Conservation (phyloP, 768 basidiomycete species). For the Suillus weaverae region DNA sequence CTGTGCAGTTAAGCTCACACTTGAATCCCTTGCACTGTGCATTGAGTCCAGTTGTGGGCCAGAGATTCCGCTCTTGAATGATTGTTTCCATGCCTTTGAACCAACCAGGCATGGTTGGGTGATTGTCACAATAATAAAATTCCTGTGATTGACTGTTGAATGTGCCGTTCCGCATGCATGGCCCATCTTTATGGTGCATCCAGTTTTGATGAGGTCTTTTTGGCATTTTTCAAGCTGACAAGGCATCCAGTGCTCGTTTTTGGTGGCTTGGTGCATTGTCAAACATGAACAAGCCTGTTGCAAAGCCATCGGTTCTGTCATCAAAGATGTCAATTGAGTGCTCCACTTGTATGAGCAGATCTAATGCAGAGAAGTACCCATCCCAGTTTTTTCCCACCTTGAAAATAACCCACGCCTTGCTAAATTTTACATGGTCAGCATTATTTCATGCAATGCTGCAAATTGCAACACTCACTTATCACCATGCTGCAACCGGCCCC, state of each 20-base stretch:
- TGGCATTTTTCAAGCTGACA: slow-evolving; percentile 24
- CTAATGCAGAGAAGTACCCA: slow-evolving; percentile 25
- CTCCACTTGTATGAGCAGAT: slow-evolving; percentile 21
- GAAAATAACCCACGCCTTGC: slow-evolving; percentile 15
- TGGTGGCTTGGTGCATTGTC: slow-evolving; percentile 30
- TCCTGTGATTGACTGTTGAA: background rate
- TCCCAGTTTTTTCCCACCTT: slow-evolving; percentile 23
- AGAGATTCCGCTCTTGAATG: background rate
- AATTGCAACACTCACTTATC: background rate
- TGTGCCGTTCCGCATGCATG: background rate
- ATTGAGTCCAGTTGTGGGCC: background rate
- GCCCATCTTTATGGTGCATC: background rate
- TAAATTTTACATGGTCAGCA: background rate
- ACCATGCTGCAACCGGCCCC: background rate
- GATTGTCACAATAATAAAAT: background rate
- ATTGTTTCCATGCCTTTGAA: background rate
- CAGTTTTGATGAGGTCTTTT: background rate
- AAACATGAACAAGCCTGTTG: slow-evolving; percentile 24
- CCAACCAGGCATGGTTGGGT: background rate
- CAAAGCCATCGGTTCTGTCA: slow-evolving; percentile 13
- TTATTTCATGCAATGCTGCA: background rate
- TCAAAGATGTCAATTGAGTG: slow-evolving; percentile 24
- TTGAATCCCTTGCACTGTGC: background rate
- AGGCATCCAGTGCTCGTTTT: slow-evolving; percentile 22
- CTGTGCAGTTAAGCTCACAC: background rate